Base-by-base conservation (phyloP, 306 rosid species). In the Vicia villosa region DNA sequence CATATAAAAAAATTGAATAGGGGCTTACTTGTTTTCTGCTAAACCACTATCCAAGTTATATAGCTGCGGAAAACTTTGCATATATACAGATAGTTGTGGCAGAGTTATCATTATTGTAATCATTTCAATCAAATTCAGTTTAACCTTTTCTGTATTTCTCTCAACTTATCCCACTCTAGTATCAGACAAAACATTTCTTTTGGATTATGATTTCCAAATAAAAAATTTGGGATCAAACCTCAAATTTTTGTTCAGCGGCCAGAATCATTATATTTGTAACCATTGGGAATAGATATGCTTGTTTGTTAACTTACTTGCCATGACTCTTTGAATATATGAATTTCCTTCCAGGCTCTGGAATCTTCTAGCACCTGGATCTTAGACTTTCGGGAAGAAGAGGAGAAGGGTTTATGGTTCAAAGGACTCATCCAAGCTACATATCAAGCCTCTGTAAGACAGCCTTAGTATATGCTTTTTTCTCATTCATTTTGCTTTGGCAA, bases 361-460 rank as follows among this genome's bases (percentile, higher is more conserved):
- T 88, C 96, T 85, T 89, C 99, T 50, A 88, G 89, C 84, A 91
- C 97, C 26, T 94, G 89, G 97, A 87, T 94, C 54, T 56, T 94
- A 69, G 89, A 81, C 77, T 94, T 88, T 79, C 83, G 75, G 50
- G 84, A 81, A 71, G 96, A 84, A 54, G 88, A 82, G 46, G 92
- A 87, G 82, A 94, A 88, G 83, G 74, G 84, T 63, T 26, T 46
- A 19, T 94, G 99, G 97, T 74, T 83, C 73, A 94, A 86, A 75
- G 82, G 89, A 72, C 92, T 94, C 61, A 37, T 94, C 71, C 88
- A 87, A 78, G 99, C 99, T 63, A 94, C 96, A 51, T 94, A 94
- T 82, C 91, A 83, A 84, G 97, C 99, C 77, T 94, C 99, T 73
- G 99, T 94, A 87, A 47, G 81, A n/a, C 64, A 57, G 47, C 11